Evolutionary conservation across 1,139 yeast genomes (phyloP).

Genomic region (Candida anutae): DNA sequence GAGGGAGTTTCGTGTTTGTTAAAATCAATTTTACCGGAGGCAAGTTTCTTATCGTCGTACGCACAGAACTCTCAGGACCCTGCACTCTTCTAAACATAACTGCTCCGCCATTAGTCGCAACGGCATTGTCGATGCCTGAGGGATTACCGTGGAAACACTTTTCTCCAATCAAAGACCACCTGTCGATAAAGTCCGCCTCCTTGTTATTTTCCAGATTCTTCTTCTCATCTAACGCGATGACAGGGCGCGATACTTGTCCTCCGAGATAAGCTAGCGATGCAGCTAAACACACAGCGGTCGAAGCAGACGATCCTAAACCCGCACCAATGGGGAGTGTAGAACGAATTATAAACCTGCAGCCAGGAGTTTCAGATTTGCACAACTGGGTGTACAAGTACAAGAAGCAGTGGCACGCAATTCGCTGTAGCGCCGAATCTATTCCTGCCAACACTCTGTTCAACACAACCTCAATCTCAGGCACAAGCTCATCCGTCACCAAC

Average conservation of each 20-base stretch:
- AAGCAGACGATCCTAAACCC: conserved; percentile 93
- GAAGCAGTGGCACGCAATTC: conserved; percentile 81
- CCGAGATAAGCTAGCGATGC: conserved; percentile 65
- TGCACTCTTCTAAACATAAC: conserved; percentile 72
- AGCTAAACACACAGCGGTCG: conserved; percentile 78
- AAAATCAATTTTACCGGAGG: conserved; percentile 70
- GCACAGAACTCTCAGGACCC: conserved; percentile 48
- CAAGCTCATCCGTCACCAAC: conserved; percentile 45
- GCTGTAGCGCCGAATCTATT: conserved; percentile 51
- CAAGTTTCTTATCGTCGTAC: conserved; percentile 62
- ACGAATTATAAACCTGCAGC: conserved; percentile 56
- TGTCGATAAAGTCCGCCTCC: conserved; percentile 59
- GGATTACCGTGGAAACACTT: conserved; percentile 96
- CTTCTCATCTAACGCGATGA: conserved; percentile 7
- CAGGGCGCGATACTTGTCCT: conserved; percentile 38
- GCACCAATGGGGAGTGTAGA: conserved; percentile 95
- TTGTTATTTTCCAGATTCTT: conserved; percentile 15
- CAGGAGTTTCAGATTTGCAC: conserved; percentile 40
- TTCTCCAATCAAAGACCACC: conserved; percentile 91
- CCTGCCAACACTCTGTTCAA: conserved; percentile 37
- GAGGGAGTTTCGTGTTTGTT: conserved; percentile 79
- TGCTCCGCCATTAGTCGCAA: conserved; percentile 94
- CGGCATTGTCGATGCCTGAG: conserved; percentile 94
- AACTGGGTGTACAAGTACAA: conserved; percentile 64
- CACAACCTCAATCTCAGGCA: conserved; percentile 50